Evolutionary conservation across 2,329 filamentous ascomycete species (phyloP), one percentile per base, ranked within the genome.

Genomic region (Neofusicoccum sp.): DNA sequence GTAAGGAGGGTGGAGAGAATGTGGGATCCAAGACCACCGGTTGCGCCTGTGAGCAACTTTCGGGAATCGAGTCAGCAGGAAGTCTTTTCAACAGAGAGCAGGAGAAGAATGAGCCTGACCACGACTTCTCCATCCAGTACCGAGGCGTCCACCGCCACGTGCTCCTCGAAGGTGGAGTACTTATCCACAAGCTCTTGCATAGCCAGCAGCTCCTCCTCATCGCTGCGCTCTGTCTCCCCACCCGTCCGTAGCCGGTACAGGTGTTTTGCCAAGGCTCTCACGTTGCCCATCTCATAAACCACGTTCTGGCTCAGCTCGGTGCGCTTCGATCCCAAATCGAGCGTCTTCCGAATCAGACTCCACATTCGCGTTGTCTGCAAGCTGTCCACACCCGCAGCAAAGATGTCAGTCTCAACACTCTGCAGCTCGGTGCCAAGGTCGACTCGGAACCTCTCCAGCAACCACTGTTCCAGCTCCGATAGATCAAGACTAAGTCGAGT

Each of bases 1-100:
- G 47, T 60, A 20, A 72, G 66, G 1, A 78, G 64, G 40, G 73
- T 67, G 1, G 70, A 62, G 1, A 85, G 76, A 1, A 87, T 74
- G 64, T 88, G 85, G 0, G 84, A 78, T 1, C 87, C 87, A 0
- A 89, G 76, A 1, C 85, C 86, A 0, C 87, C 87, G 0, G 87
- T 89, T 0, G 82, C 81, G 1, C 87, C 87, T 0, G 87, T 89
- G 3, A 89, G 69, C 1, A 86, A 71, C 57, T 59, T 28, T 6
- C 6, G n/a, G 9, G 2, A 3, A n/a, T 9, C 5, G 30, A 33
- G 49, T 51, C 20, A 34, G 48, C 16, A 8, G 14, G 7, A 6
- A 34, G n/a, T 4, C 16, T 2, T 28, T 12, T 34, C 9, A 24
- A 7, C 4, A n/a, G 5, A 16, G 31, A n/a, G 9, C 8, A 26